These are phyloP conservation scores for Paraconiothyrium brasiliense DNA, from an alignment of 2,329 filamentous ascomycete species.

Conservation along the genomic window DNA sequence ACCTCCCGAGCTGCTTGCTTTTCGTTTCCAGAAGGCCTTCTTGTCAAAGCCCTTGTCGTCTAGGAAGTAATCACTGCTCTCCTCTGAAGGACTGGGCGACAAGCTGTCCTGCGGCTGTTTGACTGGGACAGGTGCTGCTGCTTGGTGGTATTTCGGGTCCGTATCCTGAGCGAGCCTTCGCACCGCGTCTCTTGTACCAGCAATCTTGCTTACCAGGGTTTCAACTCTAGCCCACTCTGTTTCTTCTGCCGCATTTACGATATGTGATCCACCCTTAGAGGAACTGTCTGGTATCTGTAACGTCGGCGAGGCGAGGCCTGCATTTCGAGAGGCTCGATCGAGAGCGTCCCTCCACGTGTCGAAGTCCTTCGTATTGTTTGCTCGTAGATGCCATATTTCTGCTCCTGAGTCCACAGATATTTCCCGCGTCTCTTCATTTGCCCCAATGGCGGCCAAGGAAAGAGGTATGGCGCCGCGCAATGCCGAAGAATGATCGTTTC, in stretches of 20 bases:
- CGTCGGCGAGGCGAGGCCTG: slow-evolving; percentile 42
- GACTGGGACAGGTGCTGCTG: slow-evolving; percentile 48
- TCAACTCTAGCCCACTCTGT: slow-evolving; percentile 90
- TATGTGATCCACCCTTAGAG: slow-evolving; percentile 29
- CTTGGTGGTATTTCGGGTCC: slow-evolving; percentile 66
- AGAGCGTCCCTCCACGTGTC: slow-evolving; percentile 85
- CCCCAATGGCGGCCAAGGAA: slow-evolving; percentile 88
- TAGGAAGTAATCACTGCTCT: slow-evolving; percentile 66
- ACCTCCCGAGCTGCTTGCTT: slow-evolving; percentile 67
- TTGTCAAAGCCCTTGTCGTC: slow-evolving; percentile 61
- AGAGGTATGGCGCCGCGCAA: slow-evolving; percentile 91
- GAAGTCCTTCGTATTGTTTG: slow-evolving; percentile 85
- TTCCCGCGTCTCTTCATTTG: slow-evolving; percentile 86
- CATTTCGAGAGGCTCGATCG: slow-evolving; percentile 76
- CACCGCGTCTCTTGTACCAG: slow-evolving; percentile 87
- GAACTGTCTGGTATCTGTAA: slow-evolving; percentile 38
- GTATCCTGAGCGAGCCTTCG: slow-evolving; percentile 87
- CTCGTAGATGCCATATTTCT: slow-evolving; percentile 94
- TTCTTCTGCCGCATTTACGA: slow-evolving; percentile 67
- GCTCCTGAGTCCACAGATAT: slow-evolving; percentile 97
- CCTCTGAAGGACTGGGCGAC: slow-evolving; percentile 55
- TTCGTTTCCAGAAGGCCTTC: slow-evolving; percentile 91
- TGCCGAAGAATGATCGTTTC: slow-evolving; percentile 91
- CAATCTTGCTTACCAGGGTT: slow-evolving; percentile 82
- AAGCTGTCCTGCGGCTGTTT: slow-evolving; percentile 39